These are phyloP conservation scores for Lentinula detonsa DNA, from an alignment of 768 basidiomycete species.

Conservation along the genomic window DNA sequence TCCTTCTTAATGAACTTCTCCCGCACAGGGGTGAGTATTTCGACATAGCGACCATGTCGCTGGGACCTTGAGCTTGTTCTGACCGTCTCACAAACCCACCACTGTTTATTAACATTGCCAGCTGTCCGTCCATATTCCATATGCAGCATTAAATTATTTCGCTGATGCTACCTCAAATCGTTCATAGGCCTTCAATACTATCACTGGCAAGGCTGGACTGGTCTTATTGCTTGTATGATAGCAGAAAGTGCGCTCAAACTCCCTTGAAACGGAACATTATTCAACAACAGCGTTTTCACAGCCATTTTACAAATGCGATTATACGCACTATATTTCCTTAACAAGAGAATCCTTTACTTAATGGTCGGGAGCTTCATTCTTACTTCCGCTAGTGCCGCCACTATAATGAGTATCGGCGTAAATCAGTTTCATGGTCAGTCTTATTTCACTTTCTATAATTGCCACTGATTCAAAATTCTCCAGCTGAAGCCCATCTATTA, in stretches of 20 bases:
- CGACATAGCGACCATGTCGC: too few relatives aligned
- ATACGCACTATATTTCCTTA: constrained; percentile 54
- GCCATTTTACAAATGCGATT: constrained; percentile 58
- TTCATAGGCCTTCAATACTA: constrained; percentile 37
- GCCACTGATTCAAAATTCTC: neutral
- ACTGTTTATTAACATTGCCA: constrained; percentile 22
- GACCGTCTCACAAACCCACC: neutral
- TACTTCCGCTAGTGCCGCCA: constrained; percentile 32
- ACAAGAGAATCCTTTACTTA: constrained; percentile 42
- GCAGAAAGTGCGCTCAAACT: constrained; percentile 39
- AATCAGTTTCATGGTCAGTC: neutral
- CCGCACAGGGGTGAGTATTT: neutral
- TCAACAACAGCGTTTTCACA: constrained; percentile 12
- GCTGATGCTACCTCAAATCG: neutral
- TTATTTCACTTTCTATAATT: neutral
- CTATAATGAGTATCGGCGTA: constrained; percentile 43
- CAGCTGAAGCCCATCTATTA: constrained; percentile 5
- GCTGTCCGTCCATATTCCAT: constrained; percentile 9
- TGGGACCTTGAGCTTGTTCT: neutral
- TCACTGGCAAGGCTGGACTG: constrained; percentile 59
- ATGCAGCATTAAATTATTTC: neutral
- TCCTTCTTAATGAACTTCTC: neutral
- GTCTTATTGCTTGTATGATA: constrained; percentile 44
- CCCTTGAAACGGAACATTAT: neutral
- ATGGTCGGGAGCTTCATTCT: constrained; percentile 37